These are phyloP conservation scores for Cruciata laevipes DNA, from an alignment of 257 asterid genomes.

Conservation along the genomic window DNA sequence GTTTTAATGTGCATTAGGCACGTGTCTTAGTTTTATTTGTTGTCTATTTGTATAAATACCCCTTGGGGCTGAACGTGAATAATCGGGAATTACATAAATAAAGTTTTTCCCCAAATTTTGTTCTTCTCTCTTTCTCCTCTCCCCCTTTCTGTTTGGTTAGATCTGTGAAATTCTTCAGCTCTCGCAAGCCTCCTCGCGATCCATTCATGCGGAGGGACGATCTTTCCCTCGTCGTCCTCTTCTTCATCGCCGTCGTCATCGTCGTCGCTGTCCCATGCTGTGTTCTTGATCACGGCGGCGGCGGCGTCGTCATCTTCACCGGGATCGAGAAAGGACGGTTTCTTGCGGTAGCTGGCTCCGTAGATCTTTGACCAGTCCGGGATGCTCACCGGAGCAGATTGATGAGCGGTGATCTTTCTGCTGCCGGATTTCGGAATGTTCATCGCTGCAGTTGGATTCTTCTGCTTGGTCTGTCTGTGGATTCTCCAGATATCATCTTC, in stretches of 20 bases:
- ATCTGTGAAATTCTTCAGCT: too few species aligned
- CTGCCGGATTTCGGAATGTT: conserved; percentile 27
- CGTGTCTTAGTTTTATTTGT: too few species aligned
- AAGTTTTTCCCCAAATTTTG: too few species aligned
- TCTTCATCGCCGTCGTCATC: conserved; percentile 24
- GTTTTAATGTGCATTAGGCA: too few species aligned
- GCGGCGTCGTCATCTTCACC: not conserved
- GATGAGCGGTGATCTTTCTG: conserved; percentile 15
- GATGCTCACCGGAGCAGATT: conserved; percentile 45
- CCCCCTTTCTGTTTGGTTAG: too few species aligned
- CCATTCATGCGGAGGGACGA: conserved; percentile 63
- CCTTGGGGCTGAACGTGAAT: too few species aligned
- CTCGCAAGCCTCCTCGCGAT: conserved; percentile 38
- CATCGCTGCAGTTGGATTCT: conserved; percentile 18
- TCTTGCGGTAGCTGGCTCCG: conserved; percentile 24
- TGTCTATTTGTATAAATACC: too few species aligned
- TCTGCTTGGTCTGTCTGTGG: conserved; percentile 6
- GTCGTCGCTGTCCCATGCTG: conserved; percentile 26
- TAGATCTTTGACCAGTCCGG: conserved; percentile 63
- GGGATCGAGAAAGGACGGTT: not conserved
- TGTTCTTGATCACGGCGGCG: not conserved
- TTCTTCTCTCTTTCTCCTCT: too few species aligned
- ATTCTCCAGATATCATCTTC: conserved; percentile 52
- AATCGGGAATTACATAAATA: too few species aligned
- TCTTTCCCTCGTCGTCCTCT: conserved; percentile 6